These are phyloP conservation scores for Trametes meyenii DNA, from an alignment of 768 basidiomycete species.

Conservation along the genomic window DNA sequence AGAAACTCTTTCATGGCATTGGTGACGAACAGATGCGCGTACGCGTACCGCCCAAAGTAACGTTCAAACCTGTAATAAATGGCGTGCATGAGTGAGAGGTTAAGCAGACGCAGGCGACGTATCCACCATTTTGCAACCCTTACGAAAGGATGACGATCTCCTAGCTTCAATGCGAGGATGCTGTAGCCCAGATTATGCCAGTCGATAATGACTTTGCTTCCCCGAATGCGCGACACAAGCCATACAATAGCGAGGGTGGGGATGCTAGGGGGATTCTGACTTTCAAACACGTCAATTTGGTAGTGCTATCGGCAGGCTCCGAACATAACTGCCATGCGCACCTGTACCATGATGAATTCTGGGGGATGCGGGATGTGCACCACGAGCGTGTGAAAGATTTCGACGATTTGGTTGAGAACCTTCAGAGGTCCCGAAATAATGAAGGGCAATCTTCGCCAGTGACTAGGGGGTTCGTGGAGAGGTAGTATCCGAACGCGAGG, in stretches of 20 bases:
- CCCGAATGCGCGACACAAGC: constrained; percentile 64
- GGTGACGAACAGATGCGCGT: constrained; percentile 94
- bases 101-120: constrained; percentile 1
- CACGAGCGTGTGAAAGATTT: constrained; percentile 64
- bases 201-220: constrained; percentile 91
- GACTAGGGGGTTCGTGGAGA: constrained; percentile 63
- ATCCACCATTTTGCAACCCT: constrained; percentile 71
- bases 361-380: constrained; percentile 66
- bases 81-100: not conserved
- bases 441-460: constrained; percentile 61
- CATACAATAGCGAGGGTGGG: constrained; percentile 89
- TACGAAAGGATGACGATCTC: constrained; percentile 68
- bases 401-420: constrained; percentile 66
- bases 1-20: constrained; percentile 79
- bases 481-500: constrained; percentile 68
- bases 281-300: not conserved
- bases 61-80: constrained; percentile 69
- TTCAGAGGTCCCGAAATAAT: constrained; percentile 80
- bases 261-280: constrained; percentile 94
- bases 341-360: constrained; percentile 89
- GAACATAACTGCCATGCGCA: constrained; percentile 37
- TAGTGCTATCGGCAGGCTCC: not conserved
- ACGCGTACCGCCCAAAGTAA: constrained; percentile 77
- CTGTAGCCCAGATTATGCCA: constrained; percentile 99
- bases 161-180: constrained; percentile 85